A percentile compares a stretch with the other conserved stretches of the same genome.
Evolutionary conservation across 2,329 filamentous ascomycete species (phyloP).

Genomic region (Mariannaea elegans): DNA sequence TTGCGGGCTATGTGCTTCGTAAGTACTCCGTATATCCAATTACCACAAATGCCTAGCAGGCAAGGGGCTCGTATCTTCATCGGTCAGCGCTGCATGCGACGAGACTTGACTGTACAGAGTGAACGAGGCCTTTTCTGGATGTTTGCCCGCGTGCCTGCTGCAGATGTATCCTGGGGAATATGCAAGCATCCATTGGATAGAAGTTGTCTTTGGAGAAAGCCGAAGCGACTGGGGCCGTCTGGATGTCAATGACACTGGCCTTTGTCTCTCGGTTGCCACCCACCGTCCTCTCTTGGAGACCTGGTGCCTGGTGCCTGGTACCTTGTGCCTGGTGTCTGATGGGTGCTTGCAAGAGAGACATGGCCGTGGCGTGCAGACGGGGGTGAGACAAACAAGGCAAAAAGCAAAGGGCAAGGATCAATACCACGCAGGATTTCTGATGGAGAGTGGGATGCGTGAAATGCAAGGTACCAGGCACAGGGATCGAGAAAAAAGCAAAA

Average conservation of each 20-base stretch:
- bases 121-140: background rate
- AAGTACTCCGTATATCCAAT: too few relatives aligned
- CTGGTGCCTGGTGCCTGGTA: background rate
- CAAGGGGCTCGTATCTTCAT: background rate
- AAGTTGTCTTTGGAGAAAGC: too few relatives aligned
- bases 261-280: too few relatives aligned
- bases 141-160: too few relatives aligned
- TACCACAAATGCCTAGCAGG: too few relatives aligned
- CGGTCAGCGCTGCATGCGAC: constrained; percentile 2
- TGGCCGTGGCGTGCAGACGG: background rate
- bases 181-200: background rate
- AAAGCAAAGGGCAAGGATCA: background rate
- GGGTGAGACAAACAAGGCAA: constrained; percentile 11
- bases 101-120: background rate
- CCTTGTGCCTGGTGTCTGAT: constrained; percentile 13
- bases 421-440: constrained; percentile 13
- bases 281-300: background rate
- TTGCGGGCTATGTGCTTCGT: background rate
- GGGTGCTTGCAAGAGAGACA: background rate
- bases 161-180: background rate
- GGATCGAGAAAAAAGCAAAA: background rate
- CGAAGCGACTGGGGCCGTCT: too few relatives aligned
- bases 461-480: constrained; percentile 26
- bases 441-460: constrained; percentile 15
- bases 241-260: too few relatives aligned